Evolutionary conservation across 108 stramenopile genomes (phyloP), one percentile per base, ranked within the genome.

Genomic region (Cyclotella distinguenda): DNA sequence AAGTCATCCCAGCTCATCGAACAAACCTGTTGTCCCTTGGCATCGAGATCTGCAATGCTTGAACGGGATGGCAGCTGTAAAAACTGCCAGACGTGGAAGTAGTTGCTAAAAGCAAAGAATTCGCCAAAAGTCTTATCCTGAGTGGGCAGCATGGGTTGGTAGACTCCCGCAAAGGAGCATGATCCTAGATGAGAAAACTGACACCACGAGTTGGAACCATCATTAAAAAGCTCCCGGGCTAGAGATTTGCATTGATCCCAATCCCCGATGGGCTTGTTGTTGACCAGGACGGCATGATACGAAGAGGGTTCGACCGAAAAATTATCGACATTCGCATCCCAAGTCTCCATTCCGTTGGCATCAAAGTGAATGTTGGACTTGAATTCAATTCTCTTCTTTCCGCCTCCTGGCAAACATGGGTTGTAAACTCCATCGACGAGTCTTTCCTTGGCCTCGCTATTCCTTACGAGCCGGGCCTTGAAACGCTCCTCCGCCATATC

Each of bases 141-240:
- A 6, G 43, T 39, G 1, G 96, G 96, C 0, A 96, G 56, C 30
- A 80, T 67, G 12, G 95, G 93, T 76, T 96, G 95, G 66, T 95
- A 96, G n/a, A 91, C 84, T 28, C 96, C 96, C 18, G 84, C 86
- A 60, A 93, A 87, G n/a, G 87, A 79, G 69, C 96, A 97, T 35
- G 90, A 89, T 12, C 88, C 87, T 6, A 67, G 64, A 73, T 95
- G 94, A 33, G 89, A 86, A 53, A 87, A 94, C 8, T 95, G 35
- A 63, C 96, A 97, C 84, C 90, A 96, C 8, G 51, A 34, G 74
- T 93, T 90, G 31, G 74, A 36, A 7, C 78, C 63, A 38, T 86
- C 43, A 45, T 73, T 57, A 39, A 91, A 64, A 0, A 88, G 28
- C 6, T 60, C 56, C 43, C 72, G 74, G 21, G 83, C 70, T 4